Evolutionary conservation across 2,329 filamentous ascomycete species (phyloP).

Genomic region (Clathrospora elynae): DNA sequence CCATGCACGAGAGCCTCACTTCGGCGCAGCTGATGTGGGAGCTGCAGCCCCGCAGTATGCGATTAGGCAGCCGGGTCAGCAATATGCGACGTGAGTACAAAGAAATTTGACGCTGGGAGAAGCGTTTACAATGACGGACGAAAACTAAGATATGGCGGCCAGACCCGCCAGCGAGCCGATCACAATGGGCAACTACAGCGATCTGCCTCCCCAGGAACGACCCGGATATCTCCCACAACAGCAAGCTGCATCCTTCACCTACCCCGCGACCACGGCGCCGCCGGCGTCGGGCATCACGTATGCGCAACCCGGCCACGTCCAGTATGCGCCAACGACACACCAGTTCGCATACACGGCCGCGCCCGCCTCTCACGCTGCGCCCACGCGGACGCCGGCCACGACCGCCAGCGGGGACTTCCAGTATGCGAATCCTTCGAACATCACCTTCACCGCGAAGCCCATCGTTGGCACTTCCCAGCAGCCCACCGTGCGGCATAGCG

Average conservation of each 20-base stretch:
- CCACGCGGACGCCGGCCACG: conserved; percentile 27
- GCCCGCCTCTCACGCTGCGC: conserved; percentile 29
- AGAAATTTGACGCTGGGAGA: conserved; percentile 1
- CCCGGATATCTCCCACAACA: conserved; percentile 46
- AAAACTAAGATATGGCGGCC: conserved; percentile 41
- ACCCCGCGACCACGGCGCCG: conserved; percentile 19
- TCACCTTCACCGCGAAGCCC: conserved; percentile 53
- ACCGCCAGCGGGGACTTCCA: conserved; percentile 32
- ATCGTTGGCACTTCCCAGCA: conserved; percentile 30
- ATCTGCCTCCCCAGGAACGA: conserved; percentile 52
- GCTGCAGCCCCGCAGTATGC: conserved; percentile 48
- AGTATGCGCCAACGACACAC: conserved; percentile 39
- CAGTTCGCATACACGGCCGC: conserved; percentile 37
- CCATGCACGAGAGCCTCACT: conserved; percentile 46
- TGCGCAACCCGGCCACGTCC: conserved; percentile 32
- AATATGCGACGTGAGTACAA: conserved; percentile 43
- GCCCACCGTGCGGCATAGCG: conserved; percentile 34
- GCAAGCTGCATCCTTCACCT: conserved; percentile 12
- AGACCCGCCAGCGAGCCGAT: conserved; percentile 42
- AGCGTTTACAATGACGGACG: conserved; percentile 9
- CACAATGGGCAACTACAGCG: conserved; percentile 53
- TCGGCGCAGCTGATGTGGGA: conserved; percentile 36
- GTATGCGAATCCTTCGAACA: conserved; percentile 50
- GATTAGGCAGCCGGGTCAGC: conserved; percentile 47
- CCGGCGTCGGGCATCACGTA: conserved; percentile 28